phyloP scores from a whole-genome alignment of 495 filamentous ascomycete species.

The Lepidopterella palustris region DNA sequence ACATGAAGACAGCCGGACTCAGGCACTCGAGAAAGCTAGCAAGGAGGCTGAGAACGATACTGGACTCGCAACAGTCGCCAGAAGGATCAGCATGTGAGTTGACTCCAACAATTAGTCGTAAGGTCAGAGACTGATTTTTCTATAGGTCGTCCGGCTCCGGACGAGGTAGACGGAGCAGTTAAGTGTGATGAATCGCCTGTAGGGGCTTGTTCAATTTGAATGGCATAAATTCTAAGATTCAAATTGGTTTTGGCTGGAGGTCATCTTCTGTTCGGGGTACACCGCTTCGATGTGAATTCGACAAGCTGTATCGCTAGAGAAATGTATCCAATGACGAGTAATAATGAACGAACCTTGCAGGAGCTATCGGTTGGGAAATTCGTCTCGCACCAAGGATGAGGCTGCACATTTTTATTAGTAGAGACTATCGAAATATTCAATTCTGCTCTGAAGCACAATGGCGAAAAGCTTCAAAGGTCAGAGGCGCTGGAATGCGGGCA shows the following conservation, averaged over 20 bases:
- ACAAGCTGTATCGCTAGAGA: slow-evolving; percentile 2
- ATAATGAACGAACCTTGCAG: neutral
- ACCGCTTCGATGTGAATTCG: neutral
- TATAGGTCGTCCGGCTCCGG: slow-evolving; percentile 28
- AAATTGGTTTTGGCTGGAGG: neutral
- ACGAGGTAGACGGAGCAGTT: slow-evolving; percentile 19
- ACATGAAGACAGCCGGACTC: slow-evolving; percentile 67
- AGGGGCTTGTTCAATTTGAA: slow-evolving; percentile 3
- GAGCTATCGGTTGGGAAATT: neutral
- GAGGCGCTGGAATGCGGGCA: neutral
- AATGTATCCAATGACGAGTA: neutral
- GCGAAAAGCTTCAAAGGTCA: neutral
- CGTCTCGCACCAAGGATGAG: neutral
- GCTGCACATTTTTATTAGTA: neutral
- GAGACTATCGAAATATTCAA: neutral
- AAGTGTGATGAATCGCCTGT: neutral
- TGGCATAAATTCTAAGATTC: neutral
- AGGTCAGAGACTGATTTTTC: neutral
- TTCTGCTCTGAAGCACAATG: neutral
- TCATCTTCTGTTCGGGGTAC: neutral
- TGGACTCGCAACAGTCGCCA: slow-evolving; percentile 72
- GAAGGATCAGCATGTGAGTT: slow-evolving; percentile 93
- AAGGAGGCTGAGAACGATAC: slow-evolving; percentile 88
- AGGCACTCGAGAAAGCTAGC: slow-evolving; percentile 76
- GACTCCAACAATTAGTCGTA: neutral